Conservation (phyloP, 306 rosid genomes). For the Alnus rubra region DNA sequence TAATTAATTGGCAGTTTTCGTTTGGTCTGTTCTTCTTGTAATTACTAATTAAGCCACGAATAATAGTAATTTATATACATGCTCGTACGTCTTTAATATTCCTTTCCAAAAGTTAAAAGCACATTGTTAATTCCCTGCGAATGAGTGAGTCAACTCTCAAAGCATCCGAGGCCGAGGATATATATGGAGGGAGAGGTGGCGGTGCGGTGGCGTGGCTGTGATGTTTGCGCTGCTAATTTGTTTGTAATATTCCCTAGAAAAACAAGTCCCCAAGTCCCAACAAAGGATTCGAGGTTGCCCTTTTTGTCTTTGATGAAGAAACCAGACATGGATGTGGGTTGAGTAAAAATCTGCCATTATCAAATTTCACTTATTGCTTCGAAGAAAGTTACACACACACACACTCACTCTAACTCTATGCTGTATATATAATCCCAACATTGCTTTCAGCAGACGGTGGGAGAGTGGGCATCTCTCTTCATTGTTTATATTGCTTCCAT, state of each 20-base stretch:
- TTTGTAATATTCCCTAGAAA: conserved; percentile 37
- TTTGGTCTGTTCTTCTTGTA: not conserved
- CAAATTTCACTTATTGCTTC: conserved; percentile 51
- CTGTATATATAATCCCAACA: conserved; percentile 16
- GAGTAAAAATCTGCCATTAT: conserved; percentile 34
- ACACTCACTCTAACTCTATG: not conserved
- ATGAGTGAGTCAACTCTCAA: conserved; percentile 25
- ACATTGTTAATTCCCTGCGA: not conserved
- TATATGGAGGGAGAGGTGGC: too few species aligned
- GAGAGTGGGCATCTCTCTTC: conserved; percentile 32
- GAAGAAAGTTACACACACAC: conserved; percentile 47
- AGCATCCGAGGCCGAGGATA: not conserved
- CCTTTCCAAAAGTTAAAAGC: not conserved
- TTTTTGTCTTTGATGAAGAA: conserved; percentile 46
- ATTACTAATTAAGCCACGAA: not conserved
- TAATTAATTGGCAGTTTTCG: not conserved
- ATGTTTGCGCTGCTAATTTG: conserved; percentile 31
- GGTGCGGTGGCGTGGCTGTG: conserved; percentile 1
- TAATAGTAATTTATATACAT: not conserved
- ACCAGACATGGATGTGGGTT: conserved; percentile 35
- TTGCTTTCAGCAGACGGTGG: conserved; percentile 47
- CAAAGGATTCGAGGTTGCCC: conserved; percentile 19
- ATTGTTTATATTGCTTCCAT: conserved; percentile 37
- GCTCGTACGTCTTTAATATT: not conserved
- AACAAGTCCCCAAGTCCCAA: conserved; percentile 35